Conservation (phyloP, 2,329 filamentous ascomycete genomes). For the Aspergillus neoniger region DNA sequence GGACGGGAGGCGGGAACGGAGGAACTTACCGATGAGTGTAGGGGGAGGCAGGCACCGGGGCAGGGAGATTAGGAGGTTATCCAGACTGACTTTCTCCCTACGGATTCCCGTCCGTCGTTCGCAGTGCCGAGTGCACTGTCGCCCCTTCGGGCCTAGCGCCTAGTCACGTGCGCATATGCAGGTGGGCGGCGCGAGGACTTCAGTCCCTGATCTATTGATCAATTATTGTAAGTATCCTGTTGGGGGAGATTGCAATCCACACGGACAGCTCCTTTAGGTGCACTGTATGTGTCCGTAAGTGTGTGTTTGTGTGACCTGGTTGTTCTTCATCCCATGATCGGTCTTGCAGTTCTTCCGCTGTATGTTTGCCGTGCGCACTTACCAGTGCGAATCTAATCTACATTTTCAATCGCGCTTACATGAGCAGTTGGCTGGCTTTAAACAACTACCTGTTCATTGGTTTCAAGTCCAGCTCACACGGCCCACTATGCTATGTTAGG, state of each 20-base stretch:
- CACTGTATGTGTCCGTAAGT: background rate
- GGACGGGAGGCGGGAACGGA: slow-evolving; percentile 7
- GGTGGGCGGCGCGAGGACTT: background rate
- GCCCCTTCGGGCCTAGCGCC: slow-evolving; percentile 23
- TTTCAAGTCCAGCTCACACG: too few species aligned
- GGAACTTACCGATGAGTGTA: slow-evolving; percentile 7
- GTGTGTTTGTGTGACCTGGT: background rate
- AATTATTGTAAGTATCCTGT: background rate
- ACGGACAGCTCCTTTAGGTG: background rate
- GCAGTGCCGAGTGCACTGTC: slow-evolving; percentile 22
- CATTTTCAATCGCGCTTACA: background rate
- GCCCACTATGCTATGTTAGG: background rate
- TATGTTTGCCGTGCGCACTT: background rate
- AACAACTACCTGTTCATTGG: background rate
- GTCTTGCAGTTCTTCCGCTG: background rate
- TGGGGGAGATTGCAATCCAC: background rate
- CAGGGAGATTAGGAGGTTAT: slow-evolving; percentile 27
- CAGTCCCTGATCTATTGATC: background rate
- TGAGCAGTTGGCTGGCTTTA: background rate
- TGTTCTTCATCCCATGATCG: background rate
- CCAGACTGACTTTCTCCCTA: slow-evolving; percentile 20
- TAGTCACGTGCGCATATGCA: slow-evolving; percentile 19
- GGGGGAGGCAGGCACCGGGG: slow-evolving; percentile 13
- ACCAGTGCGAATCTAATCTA: background rate
- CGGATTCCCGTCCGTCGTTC: slow-evolving; percentile 19